Percentiles rank a stretch among this genome's conserved stretches.
phyloP scores from a whole-genome alignment of 169 alveolate species.

The Plasmodium vinckei region DNA sequence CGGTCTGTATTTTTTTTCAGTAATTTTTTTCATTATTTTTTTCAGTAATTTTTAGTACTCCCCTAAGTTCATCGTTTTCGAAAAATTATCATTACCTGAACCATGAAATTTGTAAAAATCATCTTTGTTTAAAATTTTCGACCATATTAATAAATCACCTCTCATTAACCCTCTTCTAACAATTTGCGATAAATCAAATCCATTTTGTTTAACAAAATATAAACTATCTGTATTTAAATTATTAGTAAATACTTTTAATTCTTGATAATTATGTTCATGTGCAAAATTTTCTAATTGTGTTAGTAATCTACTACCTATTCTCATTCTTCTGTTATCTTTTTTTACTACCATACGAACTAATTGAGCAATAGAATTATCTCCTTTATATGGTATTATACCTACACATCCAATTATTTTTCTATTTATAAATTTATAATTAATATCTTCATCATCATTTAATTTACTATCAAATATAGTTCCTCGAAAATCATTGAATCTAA shows the following conservation, averaged over 20 bases:
- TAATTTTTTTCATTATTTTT: not conserved
- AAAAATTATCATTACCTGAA: slow-evolving; percentile 41
- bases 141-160: slow-evolving; percentile 91
- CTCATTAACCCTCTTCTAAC: slow-evolving; percentile 92
- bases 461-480: slow-evolving; percentile 33
- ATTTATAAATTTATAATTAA: slow-evolving; percentile 13
- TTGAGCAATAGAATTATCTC: slow-evolving; percentile 86
- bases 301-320: slow-evolving; percentile 89
- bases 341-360: slow-evolving; percentile 91
- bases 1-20: not conserved
- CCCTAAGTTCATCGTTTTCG: slow-evolving; percentile 33
- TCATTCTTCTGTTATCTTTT: slow-evolving; percentile 89
- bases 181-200: slow-evolving; percentile 87
- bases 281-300: slow-evolving; percentile 91
- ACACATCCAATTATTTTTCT: slow-evolving; percentile 89
- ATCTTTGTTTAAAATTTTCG: slow-evolving; percentile 82
- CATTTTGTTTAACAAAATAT: slow-evolving; percentile 90
- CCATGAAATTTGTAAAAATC: slow-evolving; percentile 78
- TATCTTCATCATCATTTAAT: slow-evolving; percentile 54
- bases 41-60: slow-evolving; percentile 20
- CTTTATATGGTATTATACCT: slow-evolving; percentile 89
- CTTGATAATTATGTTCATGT: slow-evolving; percentile 88
- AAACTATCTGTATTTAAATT: slow-evolving; percentile 89
- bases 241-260: slow-evolving; percentile 90
- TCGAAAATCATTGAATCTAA: slow-evolving; percentile 28